Conservation (phyloP, 176 grass and related monocot genomes). For the Musa schizocarpa region DNA sequence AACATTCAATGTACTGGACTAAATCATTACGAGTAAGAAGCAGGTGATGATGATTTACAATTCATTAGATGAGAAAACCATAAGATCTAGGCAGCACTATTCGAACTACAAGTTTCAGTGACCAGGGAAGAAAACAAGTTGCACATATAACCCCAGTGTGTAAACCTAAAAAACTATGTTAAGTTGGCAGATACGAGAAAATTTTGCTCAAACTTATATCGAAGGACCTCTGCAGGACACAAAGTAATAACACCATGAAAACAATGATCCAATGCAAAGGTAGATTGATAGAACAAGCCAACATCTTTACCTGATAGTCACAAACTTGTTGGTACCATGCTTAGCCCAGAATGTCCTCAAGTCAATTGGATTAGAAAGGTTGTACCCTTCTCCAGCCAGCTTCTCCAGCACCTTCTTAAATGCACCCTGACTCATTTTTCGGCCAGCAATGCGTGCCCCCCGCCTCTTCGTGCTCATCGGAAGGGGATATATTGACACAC, state of each 20-base stretch:
- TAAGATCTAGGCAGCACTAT: not conserved
- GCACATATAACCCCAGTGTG: not conserved
- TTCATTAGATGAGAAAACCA: too few species aligned
- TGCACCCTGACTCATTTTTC: slow-evolving; percentile 16
- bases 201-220: not conserved
- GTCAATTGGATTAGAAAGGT: slow-evolving; percentile 19
- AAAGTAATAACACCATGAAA: not conserved
- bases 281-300: not conserved
- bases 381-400: slow-evolving; percentile 14
- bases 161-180: not conserved
- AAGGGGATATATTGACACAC: slow-evolving; percentile 5
- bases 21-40: not conserved
- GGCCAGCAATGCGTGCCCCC: slow-evolving; percentile 12
- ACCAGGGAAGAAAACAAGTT: not conserved
- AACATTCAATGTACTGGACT: not conserved
- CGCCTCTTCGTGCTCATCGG: slow-evolving; percentile 14
- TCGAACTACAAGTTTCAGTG: not conserved
- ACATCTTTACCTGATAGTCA: slow-evolving; percentile 16
- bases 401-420: slow-evolving; percentile 19
- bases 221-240: not conserved
- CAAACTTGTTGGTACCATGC: slow-evolving; percentile 26
- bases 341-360: slow-evolving; percentile 19
- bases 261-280: not conserved
- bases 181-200: not conserved
- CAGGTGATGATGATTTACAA: not conserved